These are phyloP conservation scores for Piper betle DNA, from an alignment of 164 flowering plant species.

Conservation along the genomic window DNA sequence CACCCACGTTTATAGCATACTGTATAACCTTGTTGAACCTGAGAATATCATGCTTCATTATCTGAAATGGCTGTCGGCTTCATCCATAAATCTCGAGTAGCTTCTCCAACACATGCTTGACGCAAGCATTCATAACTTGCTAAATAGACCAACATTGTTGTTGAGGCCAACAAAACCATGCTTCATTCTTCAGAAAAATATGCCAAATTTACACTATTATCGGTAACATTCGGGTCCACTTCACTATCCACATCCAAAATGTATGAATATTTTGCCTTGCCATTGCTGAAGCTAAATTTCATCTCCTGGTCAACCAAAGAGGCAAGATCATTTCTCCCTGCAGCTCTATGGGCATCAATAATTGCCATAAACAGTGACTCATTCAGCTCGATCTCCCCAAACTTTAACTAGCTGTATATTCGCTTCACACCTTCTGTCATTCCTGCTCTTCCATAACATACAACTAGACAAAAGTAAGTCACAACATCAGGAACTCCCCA, in stretches of 20 bases:
- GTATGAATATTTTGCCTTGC: background rate
- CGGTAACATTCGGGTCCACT: background rate
- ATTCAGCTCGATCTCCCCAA: constrained; percentile 47
- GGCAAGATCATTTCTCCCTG: constrained; percentile 42
- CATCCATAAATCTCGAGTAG: too few species aligned
- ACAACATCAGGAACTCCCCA: constrained; percentile 48
- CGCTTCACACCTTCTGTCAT: constrained; percentile 75
- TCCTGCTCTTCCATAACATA: constrained; percentile 74
- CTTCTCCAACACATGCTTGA: too few species aligned
- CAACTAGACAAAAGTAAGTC: constrained; percentile 47
- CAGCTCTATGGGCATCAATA: constrained; percentile 18
- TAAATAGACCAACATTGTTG: background rate
- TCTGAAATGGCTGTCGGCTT: too few species aligned
- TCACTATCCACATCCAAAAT: background rate
- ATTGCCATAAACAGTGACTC: constrained; percentile 50
- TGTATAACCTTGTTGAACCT: too few species aligned
- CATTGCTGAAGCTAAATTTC: constrained; percentile 19
- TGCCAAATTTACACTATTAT: background rate
- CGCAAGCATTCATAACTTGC: too few species aligned
- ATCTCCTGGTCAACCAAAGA: constrained; percentile 51
- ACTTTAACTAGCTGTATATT: constrained; percentile 40
- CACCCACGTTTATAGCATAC: too few species aligned
- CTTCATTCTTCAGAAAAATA: background rate
- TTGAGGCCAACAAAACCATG: background rate
- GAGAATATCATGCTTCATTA: too few species aligned